phyloP scores from a whole-genome alignment of 352 stramenopile species.

The Phytophthora capsici region DNA sequence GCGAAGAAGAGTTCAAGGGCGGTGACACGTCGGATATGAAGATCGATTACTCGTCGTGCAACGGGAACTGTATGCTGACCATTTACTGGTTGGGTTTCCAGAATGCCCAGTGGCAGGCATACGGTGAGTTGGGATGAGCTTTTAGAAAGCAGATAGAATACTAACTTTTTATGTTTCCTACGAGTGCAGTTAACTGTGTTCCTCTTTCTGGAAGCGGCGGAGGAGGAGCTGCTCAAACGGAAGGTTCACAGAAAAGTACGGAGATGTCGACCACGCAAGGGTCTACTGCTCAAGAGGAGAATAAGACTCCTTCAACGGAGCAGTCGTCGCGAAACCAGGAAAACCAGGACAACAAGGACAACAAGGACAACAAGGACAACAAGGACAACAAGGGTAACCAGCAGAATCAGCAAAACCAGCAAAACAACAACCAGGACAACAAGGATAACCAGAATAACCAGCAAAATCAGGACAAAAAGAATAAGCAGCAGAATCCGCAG shows the following conservation, averaged over 20 bases:
- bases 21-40: constrained; percentile 37
- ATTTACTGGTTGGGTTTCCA: constrained; percentile 64
- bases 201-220: constrained; percentile 18
- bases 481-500: too few species aligned
- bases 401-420: background rate
- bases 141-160: background rate
- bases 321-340: background rate
- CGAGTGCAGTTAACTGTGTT: constrained; percentile 18
- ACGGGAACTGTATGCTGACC: constrained; percentile 39
- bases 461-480: too few species aligned
- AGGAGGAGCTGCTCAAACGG: background rate
- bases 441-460: too few species aligned
- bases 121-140: constrained; percentile 7
- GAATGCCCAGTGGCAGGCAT: constrained; percentile 47
- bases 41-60: constrained; percentile 49
- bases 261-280: background rate
- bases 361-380: background rate
- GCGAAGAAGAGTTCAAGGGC: constrained; percentile 36
- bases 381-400: background rate
- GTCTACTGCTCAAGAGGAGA: background rate
- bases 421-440: too few species aligned
- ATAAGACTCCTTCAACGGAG: background rate
- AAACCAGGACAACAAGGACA: background rate
- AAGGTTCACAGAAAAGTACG: background rate
- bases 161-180: background rate